Conservation (phyloP, 345 rosid species). For the Gossypium arboreum region DNA sequence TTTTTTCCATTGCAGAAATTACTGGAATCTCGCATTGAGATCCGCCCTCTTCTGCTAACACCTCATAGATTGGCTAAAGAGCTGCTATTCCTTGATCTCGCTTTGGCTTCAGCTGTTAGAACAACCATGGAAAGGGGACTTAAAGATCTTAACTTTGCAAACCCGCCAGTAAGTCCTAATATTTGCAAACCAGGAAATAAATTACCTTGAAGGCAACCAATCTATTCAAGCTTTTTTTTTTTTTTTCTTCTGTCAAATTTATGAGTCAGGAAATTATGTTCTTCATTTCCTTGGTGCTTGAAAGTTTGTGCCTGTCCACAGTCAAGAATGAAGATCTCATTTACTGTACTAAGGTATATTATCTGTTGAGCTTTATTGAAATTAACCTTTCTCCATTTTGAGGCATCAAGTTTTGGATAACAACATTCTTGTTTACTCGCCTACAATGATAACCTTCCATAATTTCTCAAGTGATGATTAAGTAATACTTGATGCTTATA, state of each 20-base stretch:
- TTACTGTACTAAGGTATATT: constrained; percentile 35
- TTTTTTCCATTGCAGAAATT: constrained; percentile 28
- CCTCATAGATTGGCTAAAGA: constrained; percentile 31
- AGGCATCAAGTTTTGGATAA: not conserved
- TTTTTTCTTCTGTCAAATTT: not conserved
- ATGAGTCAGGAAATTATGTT: constrained; percentile 29
- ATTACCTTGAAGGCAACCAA: not conserved
- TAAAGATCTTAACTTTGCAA: constrained; percentile 23
- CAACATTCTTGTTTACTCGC: not conserved
- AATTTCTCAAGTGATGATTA: not conserved
- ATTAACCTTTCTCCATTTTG: constrained; percentile 3
- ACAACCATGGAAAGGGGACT: constrained; percentile 37
- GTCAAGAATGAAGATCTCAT: constrained; percentile 41
- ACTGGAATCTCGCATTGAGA: constrained; percentile 39
- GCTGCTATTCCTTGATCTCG: constrained; percentile 38
- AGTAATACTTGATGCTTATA: not conserved
- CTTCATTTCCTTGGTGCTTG: constrained; percentile 36
- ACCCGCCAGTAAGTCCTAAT: constrained; percentile 18
- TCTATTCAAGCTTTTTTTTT: not conserved
- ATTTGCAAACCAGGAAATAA: not conserved
- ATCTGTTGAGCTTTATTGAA: constrained; percentile 13
- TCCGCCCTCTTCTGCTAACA: constrained; percentile 28
- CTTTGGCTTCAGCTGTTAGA: constrained; percentile 36
- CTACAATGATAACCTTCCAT: not conserved
- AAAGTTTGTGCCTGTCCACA: constrained; percentile 35